Conservation (phyloP, 345 rosid genomes). For the rapeseed (Brassica napus) region Da-Ae NC_063449.1:37545501-37546000, state of each 20-base stretch:
- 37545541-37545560: neutral
- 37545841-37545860: too few relatives aligned
- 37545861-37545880: too few relatives aligned
- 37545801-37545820: constrained; percentile 4
- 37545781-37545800: neutral
- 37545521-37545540: neutral
- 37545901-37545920: too few relatives aligned
- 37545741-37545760: constrained; percentile 9
- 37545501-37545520: neutral
- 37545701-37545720: constrained; percentile 34
- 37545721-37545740: constrained; percentile 1
- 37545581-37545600: neutral
- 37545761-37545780: neutral
- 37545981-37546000: too few relatives aligned
- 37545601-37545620: constrained; percentile 15
- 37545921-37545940: too few relatives aligned
- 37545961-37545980: too few relatives aligned
- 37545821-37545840: neutral
- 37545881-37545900: too few relatives aligned
- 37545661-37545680: constrained; percentile 25
- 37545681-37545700: constrained; percentile 23
- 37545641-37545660: neutral
- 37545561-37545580: constrained; percentile 1
- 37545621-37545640: neutral
- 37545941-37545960: too few relatives aligned